Base-by-base conservation (phyloP, 371 early-diverging fungal genomes). In the Lichtheimia corymbifera region DNA sequence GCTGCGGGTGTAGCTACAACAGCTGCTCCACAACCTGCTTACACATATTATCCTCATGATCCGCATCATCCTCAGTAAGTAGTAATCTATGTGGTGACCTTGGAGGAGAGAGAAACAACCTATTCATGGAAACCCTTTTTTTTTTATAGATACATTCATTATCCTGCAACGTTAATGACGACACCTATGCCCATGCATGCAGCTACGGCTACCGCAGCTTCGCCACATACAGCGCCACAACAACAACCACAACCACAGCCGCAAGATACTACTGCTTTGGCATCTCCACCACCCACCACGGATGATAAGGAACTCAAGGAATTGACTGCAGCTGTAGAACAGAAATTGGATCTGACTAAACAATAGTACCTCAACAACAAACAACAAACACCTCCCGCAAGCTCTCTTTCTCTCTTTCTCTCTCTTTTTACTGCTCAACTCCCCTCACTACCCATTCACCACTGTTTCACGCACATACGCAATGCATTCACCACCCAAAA, bases 311-410 rank as follows among this genome's bases (percentile, higher is more conserved):
- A 61, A 13, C 24, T 52, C 14, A 50, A 55, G 15, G 66, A 66
- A 15, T 53, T 66, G 47, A 17, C 66, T 20, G 56, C 66, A 20
- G 61, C 61, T 28, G 66, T 66, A 56, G 66, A 66, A 50, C 57
- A 56, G 22, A 65, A 65, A 45, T 53, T 65, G 15, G 42, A 55
- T 22, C 20, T 40, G 40, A 9, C 44, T 42, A 9, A 53, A 64
- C 28, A 42, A 53, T 53, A 42, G 64, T 27, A n/a, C 52, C 60
- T n/a, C 22, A 22, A 22, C 22, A 22, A 22, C 57, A 35, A 35
- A 35, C 35, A 35, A 35, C 35, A 35, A 35, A 35, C 35, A 35
- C 11, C 2, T 35, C 35, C 9, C 35, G 11, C 35, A 35, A 35
- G 11, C 35, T 11, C 35, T 9, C 35, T 11, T 9, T 35, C 9